These are phyloP conservation scores for Hyphopichia khmerensis DNA, from an alignment of 1,139 yeast species.

Conservation along the genomic window DNA sequence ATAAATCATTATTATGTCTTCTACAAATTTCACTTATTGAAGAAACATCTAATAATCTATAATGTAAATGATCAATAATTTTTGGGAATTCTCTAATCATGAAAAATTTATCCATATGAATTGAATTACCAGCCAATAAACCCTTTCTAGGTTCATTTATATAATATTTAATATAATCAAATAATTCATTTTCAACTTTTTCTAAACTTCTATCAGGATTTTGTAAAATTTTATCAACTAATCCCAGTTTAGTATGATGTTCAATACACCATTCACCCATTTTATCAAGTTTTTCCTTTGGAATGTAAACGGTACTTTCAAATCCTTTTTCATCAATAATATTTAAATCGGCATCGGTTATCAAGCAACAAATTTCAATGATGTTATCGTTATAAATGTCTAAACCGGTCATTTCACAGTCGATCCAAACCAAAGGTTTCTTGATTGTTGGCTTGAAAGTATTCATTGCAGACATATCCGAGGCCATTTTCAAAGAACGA, in stretches of 20 bases:
- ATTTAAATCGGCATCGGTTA: constrained; percentile 80
- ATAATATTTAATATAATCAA: constrained; percentile 57
- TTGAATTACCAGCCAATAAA: constrained; percentile 84
- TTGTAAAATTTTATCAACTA: constrained; percentile 65
- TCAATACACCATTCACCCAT: constrained; percentile 87
- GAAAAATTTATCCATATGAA: constrained; percentile 89
- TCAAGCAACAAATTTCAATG: constrained; percentile 86
- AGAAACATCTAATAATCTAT: constrained; percentile 87
- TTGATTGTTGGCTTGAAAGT: background rate
- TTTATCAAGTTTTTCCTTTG: constrained; percentile 57
- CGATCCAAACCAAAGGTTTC: constrained; percentile 76
- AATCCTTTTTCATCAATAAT: constrained; percentile 67
- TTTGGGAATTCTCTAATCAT: constrained; percentile 81
- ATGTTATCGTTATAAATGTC: constrained; percentile 71
- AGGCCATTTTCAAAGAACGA: too few relatives aligned
- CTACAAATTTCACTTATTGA: constrained; percentile 74
- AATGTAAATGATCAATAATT: constrained; percentile 70
- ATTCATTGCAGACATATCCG: too few relatives aligned
- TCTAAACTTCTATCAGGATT: constrained; percentile 52
- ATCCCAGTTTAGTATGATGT: constrained; percentile 79
- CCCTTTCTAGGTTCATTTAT: constrained; percentile 57
- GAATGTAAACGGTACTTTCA: constrained; percentile 78
- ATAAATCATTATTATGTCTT: constrained; percentile 70
- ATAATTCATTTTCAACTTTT: constrained; percentile 63
- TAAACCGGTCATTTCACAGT: constrained; percentile 88